A percentile compares a stretch with the other conserved stretches of the same genome.
Evolutionary conservation across 2,329 filamentous ascomycete genomes (phyloP).

Genomic region (Clonostachys byssicola): DNA sequence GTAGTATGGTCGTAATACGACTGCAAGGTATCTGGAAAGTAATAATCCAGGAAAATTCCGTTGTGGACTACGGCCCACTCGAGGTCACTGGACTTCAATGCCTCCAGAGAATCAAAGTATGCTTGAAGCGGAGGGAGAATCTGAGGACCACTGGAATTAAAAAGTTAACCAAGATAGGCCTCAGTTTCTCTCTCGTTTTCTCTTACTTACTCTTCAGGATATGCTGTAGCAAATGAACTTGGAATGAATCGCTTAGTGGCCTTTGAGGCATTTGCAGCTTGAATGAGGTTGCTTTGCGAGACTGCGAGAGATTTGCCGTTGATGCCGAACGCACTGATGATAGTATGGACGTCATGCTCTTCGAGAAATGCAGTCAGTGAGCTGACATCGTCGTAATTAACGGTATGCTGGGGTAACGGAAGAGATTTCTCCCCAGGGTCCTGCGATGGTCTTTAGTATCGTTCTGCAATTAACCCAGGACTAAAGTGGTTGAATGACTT

Average conservation of each 20-base stretch:
- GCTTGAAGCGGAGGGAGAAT: neutral
- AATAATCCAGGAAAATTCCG: constrained; percentile 42
- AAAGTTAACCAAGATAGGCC: too few species aligned
- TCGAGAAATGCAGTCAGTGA: neutral
- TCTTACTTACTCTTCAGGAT: neutral
- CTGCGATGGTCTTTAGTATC: too few species aligned
- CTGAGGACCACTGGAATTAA: too few species aligned
- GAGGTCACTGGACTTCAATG: neutral
- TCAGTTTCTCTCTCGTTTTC: too few species aligned
- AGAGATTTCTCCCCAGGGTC: too few species aligned
- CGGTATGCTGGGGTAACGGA: too few species aligned
- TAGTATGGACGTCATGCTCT: constrained; percentile 1
- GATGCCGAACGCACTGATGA: neutral
- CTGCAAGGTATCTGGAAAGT: constrained; percentile 8
- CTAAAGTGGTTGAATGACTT: too few species aligned
- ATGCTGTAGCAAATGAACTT: constrained; percentile 1
- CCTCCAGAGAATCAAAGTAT: neutral
- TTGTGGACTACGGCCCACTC: constrained; percentile 11
- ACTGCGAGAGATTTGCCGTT: neutral
- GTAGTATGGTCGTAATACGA: neutral
- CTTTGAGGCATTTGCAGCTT: neutral
- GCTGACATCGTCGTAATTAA: constrained; percentile 1
- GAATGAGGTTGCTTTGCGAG: neutral
- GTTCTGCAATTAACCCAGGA: too few species aligned
- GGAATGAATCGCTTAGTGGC: constrained; percentile 1